Evolutionary conservation across 2,329 filamentous ascomycete genomes (phyloP).

Genomic region (Diplocarpon mali): DNA sequence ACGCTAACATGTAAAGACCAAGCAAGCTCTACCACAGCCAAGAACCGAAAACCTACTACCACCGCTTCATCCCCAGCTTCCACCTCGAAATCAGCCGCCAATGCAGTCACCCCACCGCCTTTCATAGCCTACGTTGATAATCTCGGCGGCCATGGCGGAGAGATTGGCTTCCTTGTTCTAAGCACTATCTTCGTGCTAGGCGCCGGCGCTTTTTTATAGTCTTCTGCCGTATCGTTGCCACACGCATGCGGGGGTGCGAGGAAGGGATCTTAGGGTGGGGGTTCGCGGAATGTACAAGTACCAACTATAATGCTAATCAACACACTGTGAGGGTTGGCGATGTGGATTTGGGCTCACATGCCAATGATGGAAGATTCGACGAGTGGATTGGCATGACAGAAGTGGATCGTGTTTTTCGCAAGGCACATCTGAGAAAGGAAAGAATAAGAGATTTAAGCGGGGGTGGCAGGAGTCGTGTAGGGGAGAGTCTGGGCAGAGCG

Average conservation of each 20-base stretch:
- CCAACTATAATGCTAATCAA: background rate
- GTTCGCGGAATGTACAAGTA: background rate
- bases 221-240: background rate
- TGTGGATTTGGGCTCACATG: too few relatives aligned
- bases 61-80: background rate
- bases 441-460: background rate
- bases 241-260: background rate
- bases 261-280: background rate
- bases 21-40: too few relatives aligned
- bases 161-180: background rate
- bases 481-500: background rate
- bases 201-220: constrained; percentile 2
- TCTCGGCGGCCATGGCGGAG: background rate
- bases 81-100: background rate
- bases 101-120: background rate
- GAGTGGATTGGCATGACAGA: background rate
- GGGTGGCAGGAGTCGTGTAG: background rate
- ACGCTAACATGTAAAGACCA: too few relatives aligned
- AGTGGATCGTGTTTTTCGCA: background rate
- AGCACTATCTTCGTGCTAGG: background rate
- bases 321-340: background rate
- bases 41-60: background rate
- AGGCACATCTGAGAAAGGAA: background rate
- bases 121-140: background rate
- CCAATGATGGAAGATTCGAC: background rate